Base-by-base conservation (phyloP, 495 filamentous ascomycete genomes). In the Bryoglossum gracile region DNA sequence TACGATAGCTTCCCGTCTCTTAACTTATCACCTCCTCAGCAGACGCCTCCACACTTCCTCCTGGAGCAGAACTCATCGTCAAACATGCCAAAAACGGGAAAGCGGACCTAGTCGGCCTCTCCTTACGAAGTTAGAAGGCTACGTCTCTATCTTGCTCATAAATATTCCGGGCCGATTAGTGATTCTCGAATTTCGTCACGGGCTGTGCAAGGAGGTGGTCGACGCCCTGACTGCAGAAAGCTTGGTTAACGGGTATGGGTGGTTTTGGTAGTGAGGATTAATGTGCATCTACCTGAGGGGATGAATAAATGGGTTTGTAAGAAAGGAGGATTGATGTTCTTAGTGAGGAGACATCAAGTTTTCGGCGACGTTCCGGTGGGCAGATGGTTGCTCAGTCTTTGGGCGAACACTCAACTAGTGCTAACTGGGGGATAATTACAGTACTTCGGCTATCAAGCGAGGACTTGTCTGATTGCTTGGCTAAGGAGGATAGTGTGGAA, bases 11-110 rank as follows among this genome's bases (percentile, higher is more conserved):
- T 55, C 65, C 10, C 48, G 59, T 41, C 43, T 69, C 3, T 24
- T 56, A 9, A 43, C 58, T 19, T 67, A 67, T 41, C 64, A 68
- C 45, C 48, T 68, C 3, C 57, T 68, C 14, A 30, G 63, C 25
- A 50, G 56, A 16, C 64, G 67, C 42, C 45, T 65, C 16, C 64
- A 63, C 0, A 51, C 58, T n/a, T 64, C 67, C 44, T 21, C 54
- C 33, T 17, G 35, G 65, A 16, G 64, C 64, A 6, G 24, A 42
- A 17, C 49, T 68, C n/a, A 62, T 68, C 48, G 44, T 47, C 10
- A 42, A 54, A 0, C 53, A 63, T 32, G 65, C 65, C 0, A 59
- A 64, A 19, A 46, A 56, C 24, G 56, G 45, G 10, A 48, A 38
- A 38, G 45, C 45, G 2, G n/a, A 37, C 26, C 2, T 48, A 14